Conservation (phyloP, 352 stramenopile species). For the Phytophthora lateralis region DNA sequence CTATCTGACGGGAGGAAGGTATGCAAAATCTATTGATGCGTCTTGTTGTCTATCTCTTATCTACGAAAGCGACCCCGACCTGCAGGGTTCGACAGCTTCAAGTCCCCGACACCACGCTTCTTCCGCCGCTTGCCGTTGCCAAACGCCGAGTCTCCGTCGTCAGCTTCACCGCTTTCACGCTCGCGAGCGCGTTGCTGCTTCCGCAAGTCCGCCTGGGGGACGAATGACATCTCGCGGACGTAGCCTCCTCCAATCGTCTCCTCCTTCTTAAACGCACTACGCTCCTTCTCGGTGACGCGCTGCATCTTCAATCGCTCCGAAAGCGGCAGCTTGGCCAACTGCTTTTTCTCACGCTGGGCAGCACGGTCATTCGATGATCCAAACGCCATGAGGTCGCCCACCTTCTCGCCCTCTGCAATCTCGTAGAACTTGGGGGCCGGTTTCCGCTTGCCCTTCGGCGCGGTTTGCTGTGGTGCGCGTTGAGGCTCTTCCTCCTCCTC, state of each 20-base stretch:
- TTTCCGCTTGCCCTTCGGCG: conserved; percentile 44
- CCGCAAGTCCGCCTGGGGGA: conserved; percentile 61
- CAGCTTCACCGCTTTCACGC: conserved; percentile 18
- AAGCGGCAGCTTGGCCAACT: conserved; percentile 80
- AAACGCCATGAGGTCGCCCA: conserved; percentile 83
- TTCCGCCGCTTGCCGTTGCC: conserved; percentile 57
- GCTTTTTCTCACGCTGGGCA: conserved; percentile 78
- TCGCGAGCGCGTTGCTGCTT: conserved; percentile 58
- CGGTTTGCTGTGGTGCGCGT: conserved; percentile 9
- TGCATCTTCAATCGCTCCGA: conserved; percentile 79
- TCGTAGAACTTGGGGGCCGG: conserved; percentile 83
- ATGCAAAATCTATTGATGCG: conserved; percentile 27
- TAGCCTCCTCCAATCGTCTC: conserved; percentile 74
- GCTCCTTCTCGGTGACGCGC: conserved; percentile 74
- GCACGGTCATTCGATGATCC: conserved; percentile 67
- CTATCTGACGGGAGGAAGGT: background rate
- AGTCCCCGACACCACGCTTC: conserved; percentile 80
- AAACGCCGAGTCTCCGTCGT: conserved; percentile 28
- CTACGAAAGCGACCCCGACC: conserved; percentile 61
- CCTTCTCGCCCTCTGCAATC: conserved; percentile 82
- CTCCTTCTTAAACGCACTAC: conserved; percentile 86
- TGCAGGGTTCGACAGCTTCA: conserved; percentile 60
- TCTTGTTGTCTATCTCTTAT: conserved; percentile 42
- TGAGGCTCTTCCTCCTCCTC: conserved; percentile 56
- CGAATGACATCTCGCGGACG: conserved; percentile 85